Base-by-base conservation (phyloP, 2,329 filamentous ascomycete genomes). In the Chaetomiaceae sp. region DNA sequence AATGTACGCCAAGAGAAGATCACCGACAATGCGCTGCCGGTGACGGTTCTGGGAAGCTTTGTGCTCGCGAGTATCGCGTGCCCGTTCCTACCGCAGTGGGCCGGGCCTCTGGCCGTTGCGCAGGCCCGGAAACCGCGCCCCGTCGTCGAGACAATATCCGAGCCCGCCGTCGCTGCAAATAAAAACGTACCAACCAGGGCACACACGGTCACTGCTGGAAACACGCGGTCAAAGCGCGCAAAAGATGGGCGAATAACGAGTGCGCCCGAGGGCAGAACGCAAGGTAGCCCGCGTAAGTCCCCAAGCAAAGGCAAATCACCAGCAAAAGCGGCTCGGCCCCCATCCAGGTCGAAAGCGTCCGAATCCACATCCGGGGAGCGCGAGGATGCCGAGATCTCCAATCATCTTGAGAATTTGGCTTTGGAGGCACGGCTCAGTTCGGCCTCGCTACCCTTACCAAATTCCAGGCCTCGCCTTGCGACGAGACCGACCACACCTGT, bases 11-110 rank as follows among this genome's bases (percentile, higher is more conserved):
- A 83, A 59, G 86, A 90, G 62, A 86, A 85, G 72, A 90, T 94
- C 67, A 86, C 84, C 66, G 88, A 92, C 69, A 94, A 94, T 67
- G 78, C 87, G 5, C 70, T 92, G 34, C 89, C 89, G 7, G 87
- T 92, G 50, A 89, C 87, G 6, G 85, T 94, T 2, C 79, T 94
- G 30, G 86, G 87, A 33, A 91, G 88, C 69, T 83, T 94, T 64
- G 85, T 92, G 33, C 75, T 92, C 49, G 88, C 86, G 48, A 87
- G 86, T 63, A 75, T 91, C 48, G 89, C 85, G 11, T 77, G 88
- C 30, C 89, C 89, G 11, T 78, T 86, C 59, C 76, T 94, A 16
- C 85, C 88, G n/a, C 79, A 77, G 66, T 89, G 86, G 79, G 88
- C 86, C 29, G 89, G 89, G 1, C 89, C 89, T 14, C 75, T 94